These are phyloP conservation scores for Fusarium zealandicum DNA, from an alignment of 2,329 filamentous ascomycete species.

Conservation along the genomic window DNA sequence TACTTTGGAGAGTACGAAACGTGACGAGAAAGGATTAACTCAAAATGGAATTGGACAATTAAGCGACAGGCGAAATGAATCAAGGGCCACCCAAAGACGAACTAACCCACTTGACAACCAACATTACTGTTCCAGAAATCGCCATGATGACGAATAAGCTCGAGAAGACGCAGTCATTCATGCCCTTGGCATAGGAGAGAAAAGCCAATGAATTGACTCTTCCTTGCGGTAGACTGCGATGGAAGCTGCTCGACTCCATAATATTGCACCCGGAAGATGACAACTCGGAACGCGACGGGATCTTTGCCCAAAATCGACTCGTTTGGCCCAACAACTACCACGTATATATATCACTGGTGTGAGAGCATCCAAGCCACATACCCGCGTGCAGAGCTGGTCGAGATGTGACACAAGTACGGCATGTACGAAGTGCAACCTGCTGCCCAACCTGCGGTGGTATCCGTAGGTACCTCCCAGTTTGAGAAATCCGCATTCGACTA, in stretches of 20 bases:
- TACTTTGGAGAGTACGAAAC: constrained; percentile 3
- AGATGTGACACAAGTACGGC: constrained; percentile 15
- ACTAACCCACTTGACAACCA: constrained; percentile 18
- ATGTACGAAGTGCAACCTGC: constrained; percentile 30
- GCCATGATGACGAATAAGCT: constrained; percentile 11
- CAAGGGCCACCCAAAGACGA: constrained; percentile 18
- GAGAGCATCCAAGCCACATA: too few species aligned
- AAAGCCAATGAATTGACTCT: too few species aligned
- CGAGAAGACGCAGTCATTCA: constrained; percentile 1
- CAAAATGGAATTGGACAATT: constrained; percentile 24
- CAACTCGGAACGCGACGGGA: too few species aligned
- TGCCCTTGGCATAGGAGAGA: constrained; percentile 3
- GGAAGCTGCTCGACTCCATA: background rate
- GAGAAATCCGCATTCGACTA: constrained; percentile 5
- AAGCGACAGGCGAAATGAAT: constrained; percentile 32
- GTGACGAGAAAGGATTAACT: constrained; percentile 6
- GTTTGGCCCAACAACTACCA: too few species aligned
- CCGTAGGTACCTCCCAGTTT: background rate
- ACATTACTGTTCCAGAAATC: constrained; percentile 23
- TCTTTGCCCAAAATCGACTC: too few species aligned
- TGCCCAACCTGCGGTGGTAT: constrained; percentile 1
- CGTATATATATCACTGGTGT: too few species aligned
- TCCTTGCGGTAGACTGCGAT: background rate
- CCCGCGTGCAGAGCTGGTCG: background rate
- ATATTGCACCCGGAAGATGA: too few species aligned